These are phyloP conservation scores for Bolboschoenoplectus hybrid DNA, from an alignment of 202 grass and related monocot genomes.

Conservation along the genomic window DNA sequence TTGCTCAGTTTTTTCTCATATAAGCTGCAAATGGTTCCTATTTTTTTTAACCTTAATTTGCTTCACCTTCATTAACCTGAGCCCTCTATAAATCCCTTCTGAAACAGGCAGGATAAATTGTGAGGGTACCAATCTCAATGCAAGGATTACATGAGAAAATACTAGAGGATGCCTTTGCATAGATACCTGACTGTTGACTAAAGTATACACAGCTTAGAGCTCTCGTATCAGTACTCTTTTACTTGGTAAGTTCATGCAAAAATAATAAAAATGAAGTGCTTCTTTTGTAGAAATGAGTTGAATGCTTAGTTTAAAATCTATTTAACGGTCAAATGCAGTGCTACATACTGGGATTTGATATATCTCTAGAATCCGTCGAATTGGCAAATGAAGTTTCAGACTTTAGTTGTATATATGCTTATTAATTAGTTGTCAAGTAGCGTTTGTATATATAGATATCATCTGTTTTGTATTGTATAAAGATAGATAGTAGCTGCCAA, in stretches of 20 bases:
- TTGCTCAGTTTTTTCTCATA: background rate
- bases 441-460: constrained; percentile 9
- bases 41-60: background rate
- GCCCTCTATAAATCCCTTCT: background rate
- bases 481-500: constrained; percentile 19
- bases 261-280: background rate
- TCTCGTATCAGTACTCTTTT: background rate
- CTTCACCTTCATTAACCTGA: background rate
- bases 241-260: background rate
- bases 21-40: background rate
- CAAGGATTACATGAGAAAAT: background rate
- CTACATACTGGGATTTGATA: background rate
- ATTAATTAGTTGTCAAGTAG: background rate
- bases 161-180: constrained; percentile 17
- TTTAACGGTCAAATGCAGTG: background rate
- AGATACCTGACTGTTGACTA: constrained; percentile 7
- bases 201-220: constrained; percentile 25
- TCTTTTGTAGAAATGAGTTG: background rate
- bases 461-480: background rate
- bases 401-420: constrained; percentile 21
- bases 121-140: constrained; percentile 14
- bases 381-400: background rate
- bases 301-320: background rate
- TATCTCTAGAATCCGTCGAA: background rate
- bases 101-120: constrained; percentile 42